Conservation (phyloP, 768 basidiomycete species). For the Lentinula guzmanii region DNA sequence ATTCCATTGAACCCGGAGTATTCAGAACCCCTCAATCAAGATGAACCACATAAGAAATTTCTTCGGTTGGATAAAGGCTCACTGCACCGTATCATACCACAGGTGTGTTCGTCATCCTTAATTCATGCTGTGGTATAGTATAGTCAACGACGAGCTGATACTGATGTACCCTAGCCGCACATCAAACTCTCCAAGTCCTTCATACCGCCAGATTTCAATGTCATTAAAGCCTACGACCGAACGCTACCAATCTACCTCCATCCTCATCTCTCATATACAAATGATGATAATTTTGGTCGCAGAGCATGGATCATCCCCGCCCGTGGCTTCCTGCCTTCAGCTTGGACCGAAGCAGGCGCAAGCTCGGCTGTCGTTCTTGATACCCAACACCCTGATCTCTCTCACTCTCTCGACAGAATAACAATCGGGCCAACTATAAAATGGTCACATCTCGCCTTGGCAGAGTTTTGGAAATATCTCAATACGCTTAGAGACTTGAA, state of each 20-base stretch:
- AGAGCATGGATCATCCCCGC: not conserved
- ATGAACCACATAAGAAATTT: not conserved
- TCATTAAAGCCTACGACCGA: not conserved
- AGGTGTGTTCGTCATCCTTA: not conserved
- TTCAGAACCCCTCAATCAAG: not conserved
- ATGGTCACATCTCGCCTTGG: not conserved
- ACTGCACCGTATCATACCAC: not conserved
- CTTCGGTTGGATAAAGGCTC: not conserved
- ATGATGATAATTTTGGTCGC: not conserved
- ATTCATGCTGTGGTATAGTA: not conserved
- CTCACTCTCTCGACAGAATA: not conserved
- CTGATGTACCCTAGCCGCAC: not conserved
- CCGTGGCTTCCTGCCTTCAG: not conserved
- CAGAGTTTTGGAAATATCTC: not conserved
- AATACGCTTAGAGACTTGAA: not conserved
- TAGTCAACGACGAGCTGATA: not conserved
- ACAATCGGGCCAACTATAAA: not conserved
- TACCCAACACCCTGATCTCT: not conserved
- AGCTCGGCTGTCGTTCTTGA: slow-evolving; percentile 1
- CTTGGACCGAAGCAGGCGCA: not conserved
- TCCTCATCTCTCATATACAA: not conserved
- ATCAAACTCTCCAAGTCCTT: not conserved
- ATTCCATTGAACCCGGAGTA: not conserved
- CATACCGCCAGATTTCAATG: not conserved
- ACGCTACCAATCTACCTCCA: not conserved